Evolutionary conservation across 176 grass and related monocot species (phyloP).

Genomic region (Pontederia paniculata): DNA sequence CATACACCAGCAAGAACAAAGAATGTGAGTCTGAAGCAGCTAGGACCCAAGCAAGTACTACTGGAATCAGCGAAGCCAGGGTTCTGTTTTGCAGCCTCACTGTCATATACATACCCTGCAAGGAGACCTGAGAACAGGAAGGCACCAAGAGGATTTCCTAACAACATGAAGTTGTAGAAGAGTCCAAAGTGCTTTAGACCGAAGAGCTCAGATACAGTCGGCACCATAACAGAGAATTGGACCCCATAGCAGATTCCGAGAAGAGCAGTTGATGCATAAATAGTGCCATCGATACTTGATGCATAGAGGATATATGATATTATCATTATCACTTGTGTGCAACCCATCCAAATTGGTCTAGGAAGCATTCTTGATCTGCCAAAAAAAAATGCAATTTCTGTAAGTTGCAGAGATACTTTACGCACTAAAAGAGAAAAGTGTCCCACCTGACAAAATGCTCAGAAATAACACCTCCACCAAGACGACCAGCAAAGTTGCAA

Average conservation of each 20-base stretch:
- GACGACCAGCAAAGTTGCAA: conserved; percentile 82
- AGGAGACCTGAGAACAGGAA: conserved; percentile 64
- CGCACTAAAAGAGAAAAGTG: conserved; percentile 3
- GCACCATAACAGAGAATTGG: conserved; percentile 66
- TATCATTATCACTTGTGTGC: conserved; percentile 74
- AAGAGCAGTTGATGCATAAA: conserved; percentile 39
- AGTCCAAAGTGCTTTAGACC: conserved; percentile 84
- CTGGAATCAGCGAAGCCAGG: conserved; percentile 14
- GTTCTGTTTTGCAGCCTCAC: conserved; percentile 46
- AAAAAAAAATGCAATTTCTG: conserved; percentile 13
- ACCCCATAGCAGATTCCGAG: conserved; percentile 66
- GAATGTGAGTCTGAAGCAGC: conserved; percentile 72
- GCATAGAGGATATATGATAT: conserved; percentile 71
- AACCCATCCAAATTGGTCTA: conserved; percentile 41
- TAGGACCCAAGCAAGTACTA: conserved; percentile 62
- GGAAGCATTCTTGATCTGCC: conserved; percentile 71
- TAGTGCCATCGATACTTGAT: conserved; percentile 25
- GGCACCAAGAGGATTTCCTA: conserved; percentile 65
- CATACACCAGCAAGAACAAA: conserved; percentile 49
- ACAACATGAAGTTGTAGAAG: conserved; percentile 62
- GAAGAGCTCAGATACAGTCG: conserved; percentile 76
- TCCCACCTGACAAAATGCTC: conserved; percentile 76
- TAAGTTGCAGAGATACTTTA: neutral
- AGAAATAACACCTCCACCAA: conserved; percentile 61
- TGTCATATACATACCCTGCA: conserved; percentile 72